Conservation (phyloP, 345 rosid genomes). For the thale cress (Arabidopsis thaliana) region TAIR10.1 NC_003076.8:1412501-1413000, state of each 20-base stretch:
- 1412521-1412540: constrained; percentile 84
- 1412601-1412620: constrained; percentile 98
- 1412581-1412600: constrained; percentile 79
- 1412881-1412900: constrained; percentile 67
- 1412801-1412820: constrained; percentile 86
- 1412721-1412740: constrained; percentile 94
- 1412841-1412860: constrained; percentile 88
- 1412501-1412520: constrained; percentile 69
- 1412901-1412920: constrained; percentile 10
- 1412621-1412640: constrained; percentile 85
- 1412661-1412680: constrained; percentile 85
- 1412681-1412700: constrained; percentile 93
- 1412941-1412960: constrained; percentile 2
- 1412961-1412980: constrained; percentile 38
- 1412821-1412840: constrained; percentile 83
- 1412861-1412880: constrained; percentile 68
- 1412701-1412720: constrained; percentile 93
- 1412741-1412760: constrained; percentile 96
- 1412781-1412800: constrained; percentile 85
- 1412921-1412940: not conserved
- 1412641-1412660: constrained; percentile 91
- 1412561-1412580: constrained; percentile 72
- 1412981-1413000: constrained; percentile 78
- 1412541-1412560: constrained; percentile 98
- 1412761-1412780: constrained; percentile 77